Conservation (phyloP, 192 early-diverging fungal species). For the Cetraspora pellucida region DNA sequence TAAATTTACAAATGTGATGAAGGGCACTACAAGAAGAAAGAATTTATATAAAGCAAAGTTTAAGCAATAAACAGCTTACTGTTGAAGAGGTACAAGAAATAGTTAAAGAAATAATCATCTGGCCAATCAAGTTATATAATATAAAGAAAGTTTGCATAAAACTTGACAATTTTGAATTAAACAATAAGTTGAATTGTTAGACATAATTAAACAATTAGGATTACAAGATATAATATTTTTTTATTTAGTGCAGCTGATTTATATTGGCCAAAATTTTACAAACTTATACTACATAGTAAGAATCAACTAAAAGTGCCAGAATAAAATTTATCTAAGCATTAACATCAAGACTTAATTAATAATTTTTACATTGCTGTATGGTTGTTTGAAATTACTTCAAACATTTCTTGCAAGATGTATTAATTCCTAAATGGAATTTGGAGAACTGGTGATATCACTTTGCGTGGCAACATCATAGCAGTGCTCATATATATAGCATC, state of each 20-base stretch:
- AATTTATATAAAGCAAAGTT: background rate
- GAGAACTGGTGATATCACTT: background rate
- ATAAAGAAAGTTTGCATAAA: background rate
- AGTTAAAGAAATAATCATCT: background rate
- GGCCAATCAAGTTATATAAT: background rate
- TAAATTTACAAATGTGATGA: slow-evolving; percentile 19
- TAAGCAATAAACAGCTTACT: background rate
- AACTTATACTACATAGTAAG: background rate
- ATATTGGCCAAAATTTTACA: slow-evolving; percentile 4
- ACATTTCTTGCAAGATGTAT: background rate
- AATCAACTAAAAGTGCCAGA: background rate
- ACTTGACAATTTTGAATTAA: slow-evolving; percentile 13
- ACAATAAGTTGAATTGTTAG: background rate
- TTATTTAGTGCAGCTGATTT: background rate
- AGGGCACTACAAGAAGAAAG: background rate
- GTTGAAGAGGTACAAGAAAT: slow-evolving; percentile 6
- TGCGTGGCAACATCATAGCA: background rate
- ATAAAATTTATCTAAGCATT: background rate
- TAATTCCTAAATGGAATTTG: background rate
- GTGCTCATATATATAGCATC: background rate
- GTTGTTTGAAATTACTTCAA: slow-evolving; percentile 3
- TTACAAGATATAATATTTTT: slow-evolving; percentile 7
- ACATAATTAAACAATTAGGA: background rate
- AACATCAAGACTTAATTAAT: background rate
- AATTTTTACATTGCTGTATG: background rate